Base-by-base conservation (phyloP, 2,329 filamentous ascomycete genomes). In the Colletotrichum tropicale region DNA sequence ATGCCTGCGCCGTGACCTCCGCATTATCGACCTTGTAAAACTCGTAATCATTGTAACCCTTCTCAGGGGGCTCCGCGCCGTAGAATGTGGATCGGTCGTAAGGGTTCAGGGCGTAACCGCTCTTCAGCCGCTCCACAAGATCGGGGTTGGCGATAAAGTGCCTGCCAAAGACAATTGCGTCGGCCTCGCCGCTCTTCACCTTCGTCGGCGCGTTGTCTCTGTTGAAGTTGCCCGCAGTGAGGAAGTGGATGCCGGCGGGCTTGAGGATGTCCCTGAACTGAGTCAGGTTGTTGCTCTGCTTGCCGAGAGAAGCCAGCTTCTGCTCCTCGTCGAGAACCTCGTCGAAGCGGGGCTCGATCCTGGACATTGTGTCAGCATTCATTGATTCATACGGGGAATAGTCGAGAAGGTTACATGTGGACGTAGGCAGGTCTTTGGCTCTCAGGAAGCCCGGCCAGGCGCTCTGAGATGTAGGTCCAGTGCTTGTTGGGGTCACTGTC, bases 171-270 rank as follows among this genome's bases (percentile, higher is more conserved):
- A 85, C 87, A 18, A 88, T 82, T 3, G 69, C 73, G 15, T 75
- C 73, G 15, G 73, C 26, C 26, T 72, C 62, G 3, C 43, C 24
- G 81, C 81, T 82, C 73, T 88, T 85, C 5, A 83, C 58, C 71
- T 88, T 77, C 81, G 89, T 84, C 2, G 83, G 85, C 0, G 84
- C 83, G 58, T 83, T 81, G 48, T 82, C 84, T 0, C 83, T 77
- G 34, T 81, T 83, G 78, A 86, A 89, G 3, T 87, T 88, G 62
- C 89, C 88, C 2, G 87, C 87, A n/a, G 91, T 78, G 5, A 92
- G 77, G 34, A 92, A 88, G 5, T 80, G 77, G 38, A 88, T 82
- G 2, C 82, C 86, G 0, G 80, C 83, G 10, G 83, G 81, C 77
- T 85, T 81, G 6, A 89, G 79, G 12, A 85, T 84, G 1, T 82